These are phyloP conservation scores for Vicia villosa DNA, from an alignment of 306 rosid species.

Conservation along the genomic window DNA sequence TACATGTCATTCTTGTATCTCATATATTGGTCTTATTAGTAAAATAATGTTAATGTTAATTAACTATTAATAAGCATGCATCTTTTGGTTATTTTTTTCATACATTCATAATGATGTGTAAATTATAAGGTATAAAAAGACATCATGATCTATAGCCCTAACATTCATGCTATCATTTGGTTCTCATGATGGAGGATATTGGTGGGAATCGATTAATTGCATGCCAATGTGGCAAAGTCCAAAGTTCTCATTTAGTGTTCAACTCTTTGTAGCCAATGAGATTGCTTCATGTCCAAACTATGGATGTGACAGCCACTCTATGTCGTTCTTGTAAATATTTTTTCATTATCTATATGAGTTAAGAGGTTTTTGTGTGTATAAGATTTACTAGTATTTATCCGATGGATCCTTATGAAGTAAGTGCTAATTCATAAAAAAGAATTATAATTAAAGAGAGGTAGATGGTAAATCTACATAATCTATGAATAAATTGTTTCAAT, in stretches of 20 bases:
- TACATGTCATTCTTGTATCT: conserved; percentile 27
- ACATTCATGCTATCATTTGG: conserved; percentile 40
- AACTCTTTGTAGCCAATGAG: conserved; percentile 46
- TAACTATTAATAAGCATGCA: conserved; percentile 14
- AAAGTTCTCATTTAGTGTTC: conserved; percentile 36
- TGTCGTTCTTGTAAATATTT: background rate
- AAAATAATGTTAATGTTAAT: background rate
- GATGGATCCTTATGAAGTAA: background rate
- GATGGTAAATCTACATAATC: background rate
- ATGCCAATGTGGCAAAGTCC: conserved; percentile 55
- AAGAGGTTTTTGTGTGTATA: background rate
- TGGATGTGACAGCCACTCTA: conserved; percentile 36
- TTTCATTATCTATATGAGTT: background rate
- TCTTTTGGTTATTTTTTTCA: conserved; percentile 35
- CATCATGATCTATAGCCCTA: conserved; percentile 45
- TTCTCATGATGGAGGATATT: conserved; percentile 42
- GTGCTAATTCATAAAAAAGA: too few relatives aligned
- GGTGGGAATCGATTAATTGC: conserved; percentile 50
- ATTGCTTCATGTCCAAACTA: conserved; percentile 43
- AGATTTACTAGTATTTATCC: too few relatives aligned
- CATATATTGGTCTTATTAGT: background rate
- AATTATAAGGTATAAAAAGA: conserved; percentile 51
- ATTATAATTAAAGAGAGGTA: background rate
- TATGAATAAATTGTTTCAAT: too few relatives aligned
- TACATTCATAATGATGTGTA: conserved; percentile 44